These are phyloP conservation scores for Anethum foeniculum DNA, from an alignment of 140 eudicot genomes.

Conservation along the genomic window DNA sequence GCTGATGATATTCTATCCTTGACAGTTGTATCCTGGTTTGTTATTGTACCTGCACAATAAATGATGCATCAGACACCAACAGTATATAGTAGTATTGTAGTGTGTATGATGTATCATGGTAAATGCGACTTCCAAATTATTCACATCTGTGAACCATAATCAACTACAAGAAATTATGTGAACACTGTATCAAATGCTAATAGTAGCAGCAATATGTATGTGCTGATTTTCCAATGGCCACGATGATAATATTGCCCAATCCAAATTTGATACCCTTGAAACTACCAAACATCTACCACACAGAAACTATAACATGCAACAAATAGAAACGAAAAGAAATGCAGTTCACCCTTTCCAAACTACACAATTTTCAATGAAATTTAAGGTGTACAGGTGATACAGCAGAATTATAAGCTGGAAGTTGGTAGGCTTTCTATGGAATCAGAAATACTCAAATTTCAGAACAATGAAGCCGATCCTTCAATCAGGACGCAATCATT, in stretches of 20 bases:
- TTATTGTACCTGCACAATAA: not conserved
- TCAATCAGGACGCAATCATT: not conserved
- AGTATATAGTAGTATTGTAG: not conserved
- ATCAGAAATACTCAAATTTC: not conserved
- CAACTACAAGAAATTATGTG: not conserved
- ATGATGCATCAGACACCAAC: not conserved
- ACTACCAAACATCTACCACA: not conserved
- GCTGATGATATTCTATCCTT: constrained; percentile 1
- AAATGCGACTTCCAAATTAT: not conserved
- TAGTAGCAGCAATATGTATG: not conserved
- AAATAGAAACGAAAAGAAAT: not conserved
- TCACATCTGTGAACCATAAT: not conserved
- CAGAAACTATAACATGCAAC: not conserved
- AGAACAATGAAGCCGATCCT: not conserved
- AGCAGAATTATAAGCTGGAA: not conserved
- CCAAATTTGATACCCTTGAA: not conserved
- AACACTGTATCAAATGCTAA: not conserved
- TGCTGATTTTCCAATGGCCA: not conserved
- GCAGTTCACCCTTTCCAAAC: not conserved
- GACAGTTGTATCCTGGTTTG: not conserved
- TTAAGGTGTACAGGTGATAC: not conserved
- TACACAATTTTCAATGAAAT: not conserved
- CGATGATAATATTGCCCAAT: not conserved
- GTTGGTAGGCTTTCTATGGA: not conserved
- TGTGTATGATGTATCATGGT: not conserved